These are phyloP conservation scores for Tuctoria greenei DNA, from an alignment of 176 grass and related monocot genomes.

Conservation along the genomic window DNA sequence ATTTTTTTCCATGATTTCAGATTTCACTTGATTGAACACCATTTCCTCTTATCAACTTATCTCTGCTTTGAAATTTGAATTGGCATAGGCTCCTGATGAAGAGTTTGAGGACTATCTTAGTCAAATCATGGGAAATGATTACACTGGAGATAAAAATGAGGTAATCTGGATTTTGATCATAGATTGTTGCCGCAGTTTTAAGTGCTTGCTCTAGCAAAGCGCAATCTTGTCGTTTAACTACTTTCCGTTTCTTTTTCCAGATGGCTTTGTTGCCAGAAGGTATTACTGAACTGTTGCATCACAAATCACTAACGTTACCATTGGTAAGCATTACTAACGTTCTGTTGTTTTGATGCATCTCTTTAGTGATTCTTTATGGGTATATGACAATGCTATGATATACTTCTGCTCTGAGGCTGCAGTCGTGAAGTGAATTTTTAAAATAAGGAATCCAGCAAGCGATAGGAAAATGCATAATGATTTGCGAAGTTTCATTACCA, in stretches of 20 bases:
- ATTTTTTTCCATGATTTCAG: constrained; percentile 28
- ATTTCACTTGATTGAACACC: constrained; percentile 16
- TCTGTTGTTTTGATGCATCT: constrained; percentile 37
- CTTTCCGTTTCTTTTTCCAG: constrained; percentile 53
- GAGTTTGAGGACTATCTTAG: constrained; percentile 97
- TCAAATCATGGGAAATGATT: constrained; percentile 77
- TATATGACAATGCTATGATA: constrained; percentile 24
- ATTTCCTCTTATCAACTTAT: constrained; percentile 33
- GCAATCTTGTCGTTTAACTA: constrained; percentile 24
- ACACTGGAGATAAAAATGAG: constrained; percentile 86
- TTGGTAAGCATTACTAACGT: constrained; percentile 54
- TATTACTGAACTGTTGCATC: constrained; percentile 90
- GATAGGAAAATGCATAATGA: constrained; percentile 15
- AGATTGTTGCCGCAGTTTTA: background rate
- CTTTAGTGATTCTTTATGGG: background rate
- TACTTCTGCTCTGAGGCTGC: background rate
- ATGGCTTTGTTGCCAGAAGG: constrained; percentile 97
- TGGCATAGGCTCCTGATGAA: constrained; percentile 92
- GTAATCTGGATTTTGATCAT: constrained; percentile 41
- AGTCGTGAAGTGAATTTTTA: background rate
- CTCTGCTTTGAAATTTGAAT: constrained; percentile 43
- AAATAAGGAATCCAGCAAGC: background rate
- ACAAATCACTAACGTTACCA: constrained; percentile 72
- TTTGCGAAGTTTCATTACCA: background rate
- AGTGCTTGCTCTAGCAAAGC: constrained; percentile 35